These are phyloP conservation scores for Clavulina sp. DNA, from an alignment of 768 basidiomycete genomes.

Conservation along the genomic window DNA sequence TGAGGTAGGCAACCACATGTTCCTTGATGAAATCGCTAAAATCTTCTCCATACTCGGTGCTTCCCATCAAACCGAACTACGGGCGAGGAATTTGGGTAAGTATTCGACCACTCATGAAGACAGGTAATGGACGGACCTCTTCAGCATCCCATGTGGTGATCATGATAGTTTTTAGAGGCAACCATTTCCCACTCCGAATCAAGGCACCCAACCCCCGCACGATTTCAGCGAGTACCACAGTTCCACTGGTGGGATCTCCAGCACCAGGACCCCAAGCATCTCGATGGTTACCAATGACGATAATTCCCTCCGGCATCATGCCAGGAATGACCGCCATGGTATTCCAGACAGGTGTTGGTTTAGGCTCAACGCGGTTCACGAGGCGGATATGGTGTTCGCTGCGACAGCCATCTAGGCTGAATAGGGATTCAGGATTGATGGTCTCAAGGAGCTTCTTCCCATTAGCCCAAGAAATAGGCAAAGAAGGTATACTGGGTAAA, in stretches of 20 bases:
- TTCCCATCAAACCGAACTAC: conserved; percentile 54
- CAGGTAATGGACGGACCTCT: conserved; percentile 23
- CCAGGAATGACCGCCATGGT: conserved; percentile 70
- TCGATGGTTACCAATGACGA: conserved; percentile 75
- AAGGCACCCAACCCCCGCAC: conserved; percentile 56
- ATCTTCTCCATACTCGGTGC: conserved; percentile 90
- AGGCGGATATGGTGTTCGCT: conserved; percentile 31
- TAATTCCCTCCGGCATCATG: conserved; percentile 64
- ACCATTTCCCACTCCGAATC: conserved; percentile 60
- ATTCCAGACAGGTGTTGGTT: conserved; percentile 84
- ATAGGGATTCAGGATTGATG: conserved; percentile 20
- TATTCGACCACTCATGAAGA: conserved; percentile 10
- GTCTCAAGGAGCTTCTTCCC: conserved; percentile 50
- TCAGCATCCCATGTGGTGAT: conserved; percentile 65
- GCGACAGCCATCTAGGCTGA: conserved; percentile 20
- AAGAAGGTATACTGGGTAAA: conserved; percentile 62
- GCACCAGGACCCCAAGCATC: conserved; percentile 80
- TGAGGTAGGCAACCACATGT: conserved; percentile 74
- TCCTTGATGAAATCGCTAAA: conserved; percentile 64
- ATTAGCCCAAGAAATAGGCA: conserved; percentile 79
- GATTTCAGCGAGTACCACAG: conserved; percentile 59
- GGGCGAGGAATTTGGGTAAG: neutral
- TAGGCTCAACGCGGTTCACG: conserved; percentile 57
- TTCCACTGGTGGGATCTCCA: conserved; percentile 62
- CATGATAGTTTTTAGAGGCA: conserved; percentile 56